Base-by-base conservation (phyloP, 2,329 filamentous ascomycete species). In the Penicillium sp. region DNA sequence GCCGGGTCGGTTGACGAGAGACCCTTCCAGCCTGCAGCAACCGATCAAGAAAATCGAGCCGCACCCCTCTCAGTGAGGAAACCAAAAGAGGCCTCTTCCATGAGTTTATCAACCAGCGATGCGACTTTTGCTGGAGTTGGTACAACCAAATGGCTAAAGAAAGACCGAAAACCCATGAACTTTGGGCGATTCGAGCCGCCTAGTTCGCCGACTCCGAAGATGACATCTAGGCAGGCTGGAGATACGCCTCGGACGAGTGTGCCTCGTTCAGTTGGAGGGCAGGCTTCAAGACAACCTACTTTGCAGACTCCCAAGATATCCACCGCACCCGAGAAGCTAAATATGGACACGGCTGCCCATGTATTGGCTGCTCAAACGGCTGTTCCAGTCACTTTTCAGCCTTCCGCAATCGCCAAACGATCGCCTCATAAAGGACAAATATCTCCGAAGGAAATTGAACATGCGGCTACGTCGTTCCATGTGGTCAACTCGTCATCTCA, bases 401-500 rank as follows among this genome's bases (percentile, higher is more conserved):
- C 11, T 3, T 11, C 25, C 4, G 7, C n/a, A 8, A 8, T 42
- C 31, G 9, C 55, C 9, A 40, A 31, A 14, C 7, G 9, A 28
- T 43, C 55, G 6, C 28, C 45, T n/a, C 33, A 5, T 10, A 53
- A 27, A 2, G 39, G 40, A 10, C 14, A 51, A 11, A 25, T 7
- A 20, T 45, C 49, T n/a, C 27, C 48, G 3, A 43, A 35, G 16
- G 38, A 33, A 35, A 24, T 25, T 11, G n/a, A 30, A 13, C 25
- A 56, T 38, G 24, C 18, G 16, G 55, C 56, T 9, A 57, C 51
- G 9, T 72, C 68, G 4, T 53, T 70, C 44, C 62, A 59, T 47
- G 58, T 69, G 14, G 53, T 70, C 14, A 64, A 68, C 44, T 71
- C 72, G 8, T 69, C 70, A 6, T 73, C 71, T 20, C 67, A 71